phyloP scores from a whole-genome alignment of 306 rosid genomes.

The Glycine tomentella region DNA sequence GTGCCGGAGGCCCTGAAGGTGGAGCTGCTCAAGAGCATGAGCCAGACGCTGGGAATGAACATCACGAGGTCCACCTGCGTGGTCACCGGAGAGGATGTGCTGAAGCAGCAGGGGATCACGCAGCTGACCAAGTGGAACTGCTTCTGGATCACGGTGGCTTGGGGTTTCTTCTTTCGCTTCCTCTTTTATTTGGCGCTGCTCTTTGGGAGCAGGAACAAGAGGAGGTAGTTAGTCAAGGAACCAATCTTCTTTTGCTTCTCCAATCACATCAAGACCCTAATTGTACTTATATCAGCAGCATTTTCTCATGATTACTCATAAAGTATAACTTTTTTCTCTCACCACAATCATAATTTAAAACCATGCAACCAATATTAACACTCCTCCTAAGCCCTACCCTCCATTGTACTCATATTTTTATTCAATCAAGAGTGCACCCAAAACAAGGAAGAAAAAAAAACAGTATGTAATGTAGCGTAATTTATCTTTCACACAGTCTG shows the following conservation, averaged over 20 bases:
- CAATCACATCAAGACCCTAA: too few relatives aligned
- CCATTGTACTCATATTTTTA: not conserved
- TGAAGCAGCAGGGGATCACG: slow-evolving; percentile 78
- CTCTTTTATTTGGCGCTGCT: slow-evolving; percentile 71
- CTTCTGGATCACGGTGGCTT: slow-evolving; percentile 74
- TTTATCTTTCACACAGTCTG: not conserved
- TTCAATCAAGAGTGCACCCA: not conserved
- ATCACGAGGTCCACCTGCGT: slow-evolving; percentile 74
- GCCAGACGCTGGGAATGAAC: slow-evolving; percentile 66
- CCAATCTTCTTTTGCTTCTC: not conserved
- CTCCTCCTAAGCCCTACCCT: not conserved
- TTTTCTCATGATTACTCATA: too few relatives aligned
- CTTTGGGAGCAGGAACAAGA: slow-evolving; percentile 82
- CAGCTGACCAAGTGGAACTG: slow-evolving; percentile 80
- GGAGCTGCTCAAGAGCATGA: slow-evolving; percentile 69
- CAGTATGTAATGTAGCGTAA: too few relatives aligned
- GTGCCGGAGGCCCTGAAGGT: slow-evolving; percentile 60
- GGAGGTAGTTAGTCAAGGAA: slow-evolving; percentile 42
- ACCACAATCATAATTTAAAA: too few relatives aligned
- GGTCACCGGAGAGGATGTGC: slow-evolving; percentile 68
- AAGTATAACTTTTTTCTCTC: too few relatives aligned
- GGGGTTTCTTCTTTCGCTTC: slow-evolving; percentile 85
- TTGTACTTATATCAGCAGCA: too few relatives aligned
- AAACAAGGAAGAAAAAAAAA: too few relatives aligned
- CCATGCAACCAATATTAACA: not conserved